Evolutionary conservation across 116 monocot species (phyloP).

Genomic region (Iris pallida): DNA sequence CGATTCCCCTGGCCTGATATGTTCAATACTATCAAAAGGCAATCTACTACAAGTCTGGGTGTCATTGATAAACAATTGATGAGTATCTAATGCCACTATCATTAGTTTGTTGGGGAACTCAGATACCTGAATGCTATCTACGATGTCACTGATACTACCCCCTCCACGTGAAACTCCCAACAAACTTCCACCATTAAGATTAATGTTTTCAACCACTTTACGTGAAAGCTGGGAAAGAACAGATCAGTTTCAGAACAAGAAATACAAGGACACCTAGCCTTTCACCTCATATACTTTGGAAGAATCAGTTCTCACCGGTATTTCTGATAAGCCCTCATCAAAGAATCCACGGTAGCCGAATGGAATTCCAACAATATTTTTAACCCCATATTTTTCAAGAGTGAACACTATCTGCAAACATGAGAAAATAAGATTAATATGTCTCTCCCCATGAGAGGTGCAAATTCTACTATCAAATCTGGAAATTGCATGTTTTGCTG

Average conservation of each 20-base stretch:
- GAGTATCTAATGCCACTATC: neutral
- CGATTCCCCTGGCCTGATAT: conserved; percentile 49
- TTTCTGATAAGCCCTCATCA: conserved; percentile 37
- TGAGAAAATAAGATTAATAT: neutral
- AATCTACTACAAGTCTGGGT: no score
- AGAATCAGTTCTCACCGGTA: conserved; percentile 33
- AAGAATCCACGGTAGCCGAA: conserved; percentile 64
- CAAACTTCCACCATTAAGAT: conserved; percentile 70
- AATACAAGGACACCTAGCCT: neutral
- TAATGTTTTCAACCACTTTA: conserved; percentile 58
- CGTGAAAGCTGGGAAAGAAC: conserved; percentile 46
- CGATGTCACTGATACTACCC: conserved; percentile 48
- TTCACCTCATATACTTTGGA: neutral
- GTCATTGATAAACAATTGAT: neutral
- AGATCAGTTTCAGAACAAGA: neutral
- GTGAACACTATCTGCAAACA: conserved; percentile 59
- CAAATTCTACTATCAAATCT: no score
- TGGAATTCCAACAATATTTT: conserved; percentile 61
- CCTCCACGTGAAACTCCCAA: conserved; percentile 77
- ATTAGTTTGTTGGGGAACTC: neutral
- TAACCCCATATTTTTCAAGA: conserved; percentile 67
- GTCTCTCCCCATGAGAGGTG: neutral
- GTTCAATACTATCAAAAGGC: neutral
- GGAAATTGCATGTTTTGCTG: no score
- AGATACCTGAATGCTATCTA: conserved; percentile 64